Evolutionary conservation across 164 flowering plant species (phyloP).

Genomic region (Berberis thunbergii): DNA sequence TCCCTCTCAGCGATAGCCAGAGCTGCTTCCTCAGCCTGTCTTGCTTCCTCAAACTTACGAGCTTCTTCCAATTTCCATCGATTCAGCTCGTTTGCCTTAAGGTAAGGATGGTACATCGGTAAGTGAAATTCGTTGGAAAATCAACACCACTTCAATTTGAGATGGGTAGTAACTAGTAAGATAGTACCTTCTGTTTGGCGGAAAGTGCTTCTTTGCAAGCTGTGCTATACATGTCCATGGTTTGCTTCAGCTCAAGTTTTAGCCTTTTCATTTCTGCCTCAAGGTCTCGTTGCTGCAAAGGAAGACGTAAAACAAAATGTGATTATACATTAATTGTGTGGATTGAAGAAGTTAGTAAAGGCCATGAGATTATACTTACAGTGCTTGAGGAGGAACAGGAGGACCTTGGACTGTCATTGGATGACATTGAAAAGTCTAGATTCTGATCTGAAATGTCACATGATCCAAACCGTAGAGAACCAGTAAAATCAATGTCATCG

Average conservation of each 20-base stretch:
- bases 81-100: conserved; percentile 46
- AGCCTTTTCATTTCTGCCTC: conserved; percentile 65
- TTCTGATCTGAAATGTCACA: conserved; percentile 24
- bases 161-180: neutral
- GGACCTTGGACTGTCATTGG: conserved; percentile 9
- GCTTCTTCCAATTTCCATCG: conserved; percentile 51
- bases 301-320: neutral
- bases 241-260: conserved; percentile 57
- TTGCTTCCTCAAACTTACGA: conserved; percentile 44
- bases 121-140: neutral
- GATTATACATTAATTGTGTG: neutral
- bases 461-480: conserved; percentile 18
- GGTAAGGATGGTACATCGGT: neutral
- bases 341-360: neutral
- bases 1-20: conserved; percentile 48
- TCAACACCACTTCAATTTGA: neutral
- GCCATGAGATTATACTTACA: neutral
- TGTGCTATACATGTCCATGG: conserved; percentile 66
- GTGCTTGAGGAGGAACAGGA: conserved; percentile 6
- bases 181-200: conserved; percentile 50
- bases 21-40: conserved; percentile 47
- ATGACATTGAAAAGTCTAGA: conserved; percentile 21
- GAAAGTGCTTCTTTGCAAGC: conserved; percentile 70
- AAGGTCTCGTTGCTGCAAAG: conserved; percentile 4
- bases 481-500: conserved; percentile 20